Evolutionary conservation across 805 yeast species (phyloP).

Genomic region (Teunomyces atbi): DNA sequence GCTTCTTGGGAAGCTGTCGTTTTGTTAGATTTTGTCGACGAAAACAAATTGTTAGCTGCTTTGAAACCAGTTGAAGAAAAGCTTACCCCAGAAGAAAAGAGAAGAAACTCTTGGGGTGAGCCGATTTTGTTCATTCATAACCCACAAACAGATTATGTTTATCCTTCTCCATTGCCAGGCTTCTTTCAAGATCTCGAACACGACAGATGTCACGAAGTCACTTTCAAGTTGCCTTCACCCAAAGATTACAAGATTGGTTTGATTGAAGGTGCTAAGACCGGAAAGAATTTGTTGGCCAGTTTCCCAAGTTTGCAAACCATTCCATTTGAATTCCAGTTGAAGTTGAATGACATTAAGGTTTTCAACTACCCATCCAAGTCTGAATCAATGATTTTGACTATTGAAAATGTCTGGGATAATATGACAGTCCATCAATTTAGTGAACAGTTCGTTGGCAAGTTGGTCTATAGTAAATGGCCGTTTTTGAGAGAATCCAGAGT

Average conservation of each 20-base stretch:
- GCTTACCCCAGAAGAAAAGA: slow-evolving; percentile 66
- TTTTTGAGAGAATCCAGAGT: slow-evolving; percentile 78
- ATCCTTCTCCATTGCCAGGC: slow-evolving; percentile 74
- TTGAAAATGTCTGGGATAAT: slow-evolving; percentile 56
- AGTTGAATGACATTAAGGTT: slow-evolving; percentile 63
- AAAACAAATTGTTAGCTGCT: slow-evolving; percentile 66
- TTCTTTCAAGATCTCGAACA: slow-evolving; percentile 75
- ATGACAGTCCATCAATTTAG: slow-evolving; percentile 63
- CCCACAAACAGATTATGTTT: slow-evolving; percentile 68
- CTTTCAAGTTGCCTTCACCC: slow-evolving; percentile 51
- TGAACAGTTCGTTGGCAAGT: slow-evolving; percentile 55
- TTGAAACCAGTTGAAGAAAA: slow-evolving; percentile 63
- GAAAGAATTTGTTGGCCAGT: slow-evolving; percentile 77
- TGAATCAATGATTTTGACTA: slow-evolving; percentile 69
- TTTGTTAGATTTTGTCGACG: slow-evolving; percentile 87
- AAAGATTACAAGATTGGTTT: slow-evolving; percentile 53
- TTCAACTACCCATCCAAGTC: slow-evolving; percentile 85
- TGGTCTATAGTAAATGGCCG: slow-evolving; percentile 88
- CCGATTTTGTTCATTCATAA: slow-evolving; percentile 69
- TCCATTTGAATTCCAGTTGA: slow-evolving; percentile 55
- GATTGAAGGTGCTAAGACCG: slow-evolving; percentile 62
- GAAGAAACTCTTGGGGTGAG: slow-evolving; percentile 72
- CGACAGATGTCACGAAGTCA: slow-evolving; percentile 71
- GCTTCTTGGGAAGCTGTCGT: slow-evolving; percentile 99
- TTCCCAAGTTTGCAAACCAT: slow-evolving; percentile 82